Percentiles rank a stretch among this genome's conserved stretches.
phyloP scores from a whole-genome alignment of 139 green algal species.

The Tetradesmus lagerheimii region DNA sequence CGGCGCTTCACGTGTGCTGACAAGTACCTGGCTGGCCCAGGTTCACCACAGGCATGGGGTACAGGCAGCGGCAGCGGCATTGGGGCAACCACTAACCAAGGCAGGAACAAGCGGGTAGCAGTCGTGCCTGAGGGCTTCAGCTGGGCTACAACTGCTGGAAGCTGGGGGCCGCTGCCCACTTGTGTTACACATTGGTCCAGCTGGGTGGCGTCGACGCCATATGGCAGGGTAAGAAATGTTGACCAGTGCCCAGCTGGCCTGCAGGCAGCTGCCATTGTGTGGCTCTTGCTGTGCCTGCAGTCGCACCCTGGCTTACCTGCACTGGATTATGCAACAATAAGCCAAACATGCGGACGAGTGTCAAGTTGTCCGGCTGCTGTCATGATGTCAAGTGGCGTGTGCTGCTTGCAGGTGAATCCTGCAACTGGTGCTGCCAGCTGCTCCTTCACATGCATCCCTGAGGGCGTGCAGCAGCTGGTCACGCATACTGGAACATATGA shows the following conservation, averaged over 20 bases:
- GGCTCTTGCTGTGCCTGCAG: not conserved
- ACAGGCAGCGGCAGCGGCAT: not conserved
- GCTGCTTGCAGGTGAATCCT: not conserved
- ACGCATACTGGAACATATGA: slow-evolving; percentile 37
- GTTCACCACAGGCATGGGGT: slow-evolving; percentile 48
- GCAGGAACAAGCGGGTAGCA: slow-evolving; percentile 65
- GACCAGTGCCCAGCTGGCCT: not conserved
- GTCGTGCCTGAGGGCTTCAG: slow-evolving; percentile 65
- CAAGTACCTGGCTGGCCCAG: slow-evolving; percentile 57
- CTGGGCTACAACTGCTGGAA: slow-evolving; percentile 35
- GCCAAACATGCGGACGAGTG: not conserved
- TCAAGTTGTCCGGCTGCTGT: not conserved
- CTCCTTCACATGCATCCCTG: slow-evolving; percentile 65
- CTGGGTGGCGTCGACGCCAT: slow-evolving; percentile 55
- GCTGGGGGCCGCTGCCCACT: slow-evolving; percentile 2
- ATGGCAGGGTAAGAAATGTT: not conserved
- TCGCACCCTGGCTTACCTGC: not conserved
- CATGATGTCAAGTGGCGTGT: not conserved
- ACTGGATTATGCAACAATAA: not conserved
- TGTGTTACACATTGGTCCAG: slow-evolving; percentile 65
- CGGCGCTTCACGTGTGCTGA: slow-evolving; percentile 55
- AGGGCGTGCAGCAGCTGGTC: slow-evolving; percentile 51
- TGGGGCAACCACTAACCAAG: slow-evolving; percentile 29
- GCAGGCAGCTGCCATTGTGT: not conserved
- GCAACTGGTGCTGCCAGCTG: slow-evolving; percentile 45